A percentile compares a stretch with the other conserved stretches of the same genome.
Evolutionary conservation across 2,329 filamentous ascomycete species (phyloP).

Genomic region (Neonectria magnoliae): DNA sequence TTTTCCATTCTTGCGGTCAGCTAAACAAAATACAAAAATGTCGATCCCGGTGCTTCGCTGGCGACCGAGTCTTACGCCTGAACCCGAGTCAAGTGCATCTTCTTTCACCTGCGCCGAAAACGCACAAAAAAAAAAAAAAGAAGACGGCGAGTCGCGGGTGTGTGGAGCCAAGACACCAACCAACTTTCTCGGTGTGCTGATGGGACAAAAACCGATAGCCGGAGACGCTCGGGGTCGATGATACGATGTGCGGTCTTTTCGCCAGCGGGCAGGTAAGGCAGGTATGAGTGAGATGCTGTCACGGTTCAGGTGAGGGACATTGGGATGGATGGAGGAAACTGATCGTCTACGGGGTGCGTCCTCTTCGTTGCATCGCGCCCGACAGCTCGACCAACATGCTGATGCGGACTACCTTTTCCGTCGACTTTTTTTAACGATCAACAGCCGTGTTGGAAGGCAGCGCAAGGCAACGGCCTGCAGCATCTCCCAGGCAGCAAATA

Average conservation of each 20-base stretch:
- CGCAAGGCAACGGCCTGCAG: no score
- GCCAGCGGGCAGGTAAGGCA: no score
- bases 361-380: background rate
- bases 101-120: no score
- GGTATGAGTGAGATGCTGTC: background rate
- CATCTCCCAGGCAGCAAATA: background rate
- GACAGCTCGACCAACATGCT: background rate
- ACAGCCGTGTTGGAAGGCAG: background rate
- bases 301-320: background rate
- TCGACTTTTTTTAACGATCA: background rate
- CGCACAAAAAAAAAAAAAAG: background rate
- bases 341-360: background rate
- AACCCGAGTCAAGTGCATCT: background rate
- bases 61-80: background rate
- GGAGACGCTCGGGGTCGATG: slow-evolving; percentile 19
- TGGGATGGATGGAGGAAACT: background rate
- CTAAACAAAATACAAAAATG: background rate
- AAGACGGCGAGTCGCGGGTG: background rate
- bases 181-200: slow-evolving; percentile 17
- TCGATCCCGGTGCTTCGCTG: background rate
- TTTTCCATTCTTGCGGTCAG: background rate
- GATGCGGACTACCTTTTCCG: background rate
- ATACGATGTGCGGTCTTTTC: slow-evolving; percentile 14
- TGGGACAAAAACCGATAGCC: background rate
- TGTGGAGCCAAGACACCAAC: slow-evolving; percentile 5